Percentiles rank a stretch among this genome's conserved stretches.
These are phyloP conservation scores for Euphorbia schlechtendalii DNA, from an alignment of 441 rosid genomes.

Conservation along the genomic window DNA sequence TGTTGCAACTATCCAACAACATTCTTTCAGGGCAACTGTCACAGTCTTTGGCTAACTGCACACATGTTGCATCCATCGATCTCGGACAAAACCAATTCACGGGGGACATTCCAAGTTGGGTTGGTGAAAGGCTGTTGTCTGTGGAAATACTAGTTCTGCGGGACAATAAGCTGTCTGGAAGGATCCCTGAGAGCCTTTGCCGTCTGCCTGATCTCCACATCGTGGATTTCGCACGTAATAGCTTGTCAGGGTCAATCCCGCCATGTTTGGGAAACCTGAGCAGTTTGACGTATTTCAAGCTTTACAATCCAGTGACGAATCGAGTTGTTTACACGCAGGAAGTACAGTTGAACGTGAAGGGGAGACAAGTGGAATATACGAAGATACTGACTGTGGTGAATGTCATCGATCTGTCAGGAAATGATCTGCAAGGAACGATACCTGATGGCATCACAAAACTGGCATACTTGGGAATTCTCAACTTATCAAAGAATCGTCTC, in stretches of 20 bases:
- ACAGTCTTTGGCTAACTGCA: constrained; percentile 37
- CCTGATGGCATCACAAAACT: neutral
- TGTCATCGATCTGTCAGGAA: constrained; percentile 5
- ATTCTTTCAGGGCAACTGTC: constrained; percentile 38
- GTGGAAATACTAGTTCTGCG: constrained; percentile 17
- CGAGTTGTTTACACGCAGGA: neutral
- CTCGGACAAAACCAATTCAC: constrained; percentile 19
- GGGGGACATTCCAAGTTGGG: constrained; percentile 20
- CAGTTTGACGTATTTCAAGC: constrained; percentile 6
- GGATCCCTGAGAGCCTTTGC: constrained; percentile 5
- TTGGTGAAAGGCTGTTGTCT: constrained; percentile 13
- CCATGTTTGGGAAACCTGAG: constrained; percentile 11
- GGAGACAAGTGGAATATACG: constrained; percentile 8
- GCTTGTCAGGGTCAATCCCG: constrained; percentile 16
- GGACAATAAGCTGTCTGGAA: constrained; percentile 14
- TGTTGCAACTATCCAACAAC: constrained; percentile 39
- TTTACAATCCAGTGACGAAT: neutral
- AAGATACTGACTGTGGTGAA: constrained; percentile 7
- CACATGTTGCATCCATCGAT: constrained; percentile 34
- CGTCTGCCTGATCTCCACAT: constrained; percentile 9
- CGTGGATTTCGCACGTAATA: constrained; percentile 13
- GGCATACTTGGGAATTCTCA: constrained; percentile 5
- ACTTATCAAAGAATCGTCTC: constrained; percentile 11
- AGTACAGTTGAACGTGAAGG: constrained; percentile 12
- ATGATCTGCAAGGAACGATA: constrained; percentile 8